These are phyloP conservation scores for Penicillium sp. DNA, from an alignment of 2,329 filamentous ascomycete genomes.

Conservation along the genomic window DNA sequence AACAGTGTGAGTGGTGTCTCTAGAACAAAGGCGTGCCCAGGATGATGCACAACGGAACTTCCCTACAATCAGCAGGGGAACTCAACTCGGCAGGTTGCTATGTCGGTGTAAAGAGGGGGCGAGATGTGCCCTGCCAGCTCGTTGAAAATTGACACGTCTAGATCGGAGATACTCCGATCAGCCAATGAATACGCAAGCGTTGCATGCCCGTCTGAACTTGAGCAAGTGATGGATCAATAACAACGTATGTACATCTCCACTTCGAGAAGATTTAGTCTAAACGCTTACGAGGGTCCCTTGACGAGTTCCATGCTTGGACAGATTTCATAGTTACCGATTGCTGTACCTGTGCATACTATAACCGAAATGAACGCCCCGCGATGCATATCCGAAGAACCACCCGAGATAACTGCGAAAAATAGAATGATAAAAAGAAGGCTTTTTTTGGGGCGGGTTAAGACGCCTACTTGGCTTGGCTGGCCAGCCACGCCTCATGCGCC, in stretches of 20 bases:
- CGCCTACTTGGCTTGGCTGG: conserved; percentile 26
- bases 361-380: conserved; percentile 22
- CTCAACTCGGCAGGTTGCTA: not conserved
- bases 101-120: not conserved
- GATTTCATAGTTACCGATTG: not conserved
- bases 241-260: not conserved
- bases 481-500: conserved; percentile 35
- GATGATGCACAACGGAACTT: not conserved
- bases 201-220: too few relatives aligned
- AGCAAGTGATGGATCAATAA: too few relatives aligned
- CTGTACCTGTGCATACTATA: not conserved
- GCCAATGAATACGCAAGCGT: too few relatives aligned
- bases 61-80: not conserved
- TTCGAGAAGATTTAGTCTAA: not conserved
- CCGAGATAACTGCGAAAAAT: conserved; percentile 2
- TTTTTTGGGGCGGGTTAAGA: conserved; percentile 5
- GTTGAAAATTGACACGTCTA: not conserved
- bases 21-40: not conserved
- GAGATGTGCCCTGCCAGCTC: not conserved
- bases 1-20: too few relatives aligned
- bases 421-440: conserved; percentile 1
- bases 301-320: not conserved
- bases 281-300: not conserved
- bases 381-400: conserved; percentile 18
- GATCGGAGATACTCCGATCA: not conserved